Conservation (phyloP, 306 rosid genomes). For the Casuarina glauca region DNA sequence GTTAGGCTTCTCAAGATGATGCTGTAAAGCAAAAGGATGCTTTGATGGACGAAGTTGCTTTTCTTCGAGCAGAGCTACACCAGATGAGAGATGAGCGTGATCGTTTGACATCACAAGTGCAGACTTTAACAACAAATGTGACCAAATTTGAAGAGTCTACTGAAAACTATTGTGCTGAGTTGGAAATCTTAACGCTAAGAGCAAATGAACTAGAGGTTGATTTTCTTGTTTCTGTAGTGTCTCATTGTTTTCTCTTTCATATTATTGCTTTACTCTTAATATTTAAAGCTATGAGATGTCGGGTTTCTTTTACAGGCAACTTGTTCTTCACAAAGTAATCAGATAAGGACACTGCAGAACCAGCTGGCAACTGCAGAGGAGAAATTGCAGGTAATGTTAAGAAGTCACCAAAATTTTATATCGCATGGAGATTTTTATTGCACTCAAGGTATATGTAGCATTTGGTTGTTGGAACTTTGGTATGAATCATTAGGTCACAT, state of each 20-base stretch:
- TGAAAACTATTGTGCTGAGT: slow-evolving; percentile 56
- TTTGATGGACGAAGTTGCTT: slow-evolving; percentile 62
- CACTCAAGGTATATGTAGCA: slow-evolving; percentile 14
- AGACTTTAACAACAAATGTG: slow-evolving; percentile 62
- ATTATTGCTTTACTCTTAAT: slow-evolving; percentile 12
- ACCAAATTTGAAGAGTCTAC: slow-evolving; percentile 59
- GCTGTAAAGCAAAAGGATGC: slow-evolving; percentile 86
- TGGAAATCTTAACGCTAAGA: slow-evolving; percentile 55
- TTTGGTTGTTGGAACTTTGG: not conserved
- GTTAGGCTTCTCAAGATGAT: slow-evolving; percentile 87
- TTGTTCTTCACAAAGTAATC: slow-evolving; percentile 62
- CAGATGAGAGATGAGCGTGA: slow-evolving; percentile 85
- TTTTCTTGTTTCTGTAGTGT: slow-evolving; percentile 12
- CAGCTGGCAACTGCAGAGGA: slow-evolving; percentile 61
- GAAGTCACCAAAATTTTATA: slow-evolving; percentile 3
- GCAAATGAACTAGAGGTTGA: slow-evolving; percentile 74
- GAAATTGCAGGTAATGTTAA: slow-evolving; percentile 69
- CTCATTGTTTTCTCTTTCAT: slow-evolving; percentile 12
- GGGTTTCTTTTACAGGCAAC: slow-evolving; percentile 55
- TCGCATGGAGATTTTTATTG: slow-evolving; percentile 2
- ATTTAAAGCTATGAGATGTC: not conserved
- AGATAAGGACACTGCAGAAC: slow-evolving; percentile 57
- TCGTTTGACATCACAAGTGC: slow-evolving; percentile 53
- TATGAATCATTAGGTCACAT: slow-evolving; percentile 7
- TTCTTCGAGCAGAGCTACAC: slow-evolving; percentile 70